Conservation (phyloP, 2,329 filamentous ascomycete genomes). For the Neonectria faginata region DNA sequence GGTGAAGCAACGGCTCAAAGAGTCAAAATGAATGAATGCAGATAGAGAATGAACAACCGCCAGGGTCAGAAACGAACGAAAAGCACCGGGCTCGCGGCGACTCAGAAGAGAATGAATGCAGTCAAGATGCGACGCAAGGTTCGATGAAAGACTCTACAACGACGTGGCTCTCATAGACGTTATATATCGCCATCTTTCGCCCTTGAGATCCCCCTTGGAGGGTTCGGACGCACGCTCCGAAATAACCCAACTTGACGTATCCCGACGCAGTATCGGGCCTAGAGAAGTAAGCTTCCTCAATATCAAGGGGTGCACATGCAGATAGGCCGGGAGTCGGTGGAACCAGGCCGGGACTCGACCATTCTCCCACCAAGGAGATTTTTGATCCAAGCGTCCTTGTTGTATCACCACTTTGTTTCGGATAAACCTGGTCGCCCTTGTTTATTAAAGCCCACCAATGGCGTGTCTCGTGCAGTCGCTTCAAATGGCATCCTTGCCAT, state of each 20-base stretch:
- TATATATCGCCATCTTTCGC: constrained; percentile 28
- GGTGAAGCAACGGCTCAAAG: constrained; percentile 15
- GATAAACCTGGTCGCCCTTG: constrained; percentile 12
- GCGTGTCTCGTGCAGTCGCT: constrained; percentile 24
- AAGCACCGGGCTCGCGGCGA: constrained; percentile 25
- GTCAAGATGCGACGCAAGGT: constrained; percentile 24
- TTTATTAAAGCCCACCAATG: constrained; percentile 31
- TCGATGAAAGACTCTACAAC: background rate
- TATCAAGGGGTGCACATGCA: constrained; percentile 27
- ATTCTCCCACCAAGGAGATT: constrained; percentile 24
- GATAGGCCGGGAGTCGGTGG: background rate
- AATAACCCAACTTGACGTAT: constrained; percentile 7
- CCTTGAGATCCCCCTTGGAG: background rate
- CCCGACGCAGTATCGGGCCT: constrained; percentile 9
- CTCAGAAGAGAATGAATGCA: constrained; percentile 27
- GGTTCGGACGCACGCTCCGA: background rate
- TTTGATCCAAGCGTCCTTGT: constrained; percentile 9
- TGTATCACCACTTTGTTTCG: constrained; percentile 14
- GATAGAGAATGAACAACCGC: constrained; percentile 36
- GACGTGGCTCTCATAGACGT: background rate
- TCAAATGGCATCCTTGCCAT: constrained; percentile 35
- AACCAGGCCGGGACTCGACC: constrained; percentile 7
- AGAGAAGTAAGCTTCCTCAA: constrained; percentile 31
- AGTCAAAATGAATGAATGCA: constrained; percentile 19
- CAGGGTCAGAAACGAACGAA: constrained; percentile 33